phyloP scores from a whole-genome alignment of 495 filamentous ascomycete species.

The Beverwykella pulmonaria region DNA sequence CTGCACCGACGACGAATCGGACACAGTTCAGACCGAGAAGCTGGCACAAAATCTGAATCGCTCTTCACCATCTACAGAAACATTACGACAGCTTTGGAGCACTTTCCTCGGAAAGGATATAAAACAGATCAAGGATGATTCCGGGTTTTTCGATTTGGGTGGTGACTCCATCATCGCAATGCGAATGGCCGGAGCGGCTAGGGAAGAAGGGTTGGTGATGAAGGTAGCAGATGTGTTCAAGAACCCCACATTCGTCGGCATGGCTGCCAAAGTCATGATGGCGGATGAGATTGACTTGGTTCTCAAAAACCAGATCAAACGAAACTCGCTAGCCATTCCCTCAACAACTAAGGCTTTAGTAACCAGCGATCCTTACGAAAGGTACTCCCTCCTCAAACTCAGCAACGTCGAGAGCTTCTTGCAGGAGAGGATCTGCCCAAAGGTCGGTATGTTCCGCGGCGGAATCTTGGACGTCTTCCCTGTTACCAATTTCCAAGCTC shows the following conservation, averaged over 20 bases:
- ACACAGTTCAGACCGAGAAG: too few relatives aligned
- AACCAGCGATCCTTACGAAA: neutral
- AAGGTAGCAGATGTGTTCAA: constrained; percentile 27
- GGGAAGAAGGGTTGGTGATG: constrained; percentile 2
- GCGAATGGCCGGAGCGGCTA: constrained; percentile 12
- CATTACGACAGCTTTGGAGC: too few relatives aligned
- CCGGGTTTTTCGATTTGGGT: constrained; percentile 28
- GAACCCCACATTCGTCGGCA: constrained; percentile 9
- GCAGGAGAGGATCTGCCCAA: too few relatives aligned
- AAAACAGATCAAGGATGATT: too few relatives aligned
- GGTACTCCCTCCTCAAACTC: too few relatives aligned
- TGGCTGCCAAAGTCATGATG: constrained; percentile 2
- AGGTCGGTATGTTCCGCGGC: neutral
- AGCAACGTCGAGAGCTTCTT: too few relatives aligned
- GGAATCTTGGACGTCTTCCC: constrained; percentile 21
- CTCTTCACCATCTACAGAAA: too few relatives aligned
- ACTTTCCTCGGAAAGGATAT: too few relatives aligned
- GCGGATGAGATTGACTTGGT: too few relatives aligned
- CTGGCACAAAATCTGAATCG: too few relatives aligned
- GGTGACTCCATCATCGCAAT: constrained; percentile 33
- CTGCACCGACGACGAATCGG: too few relatives aligned
- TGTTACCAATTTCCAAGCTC: constrained; percentile 21
- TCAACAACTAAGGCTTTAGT: too few relatives aligned
- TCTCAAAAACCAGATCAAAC: neutral
- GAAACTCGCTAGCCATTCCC: neutral